Evolutionary conservation across 345 rosid species (phyloP), one percentile per base, ranked within the genome.

Genomic region (Geranium brycei): DNA sequence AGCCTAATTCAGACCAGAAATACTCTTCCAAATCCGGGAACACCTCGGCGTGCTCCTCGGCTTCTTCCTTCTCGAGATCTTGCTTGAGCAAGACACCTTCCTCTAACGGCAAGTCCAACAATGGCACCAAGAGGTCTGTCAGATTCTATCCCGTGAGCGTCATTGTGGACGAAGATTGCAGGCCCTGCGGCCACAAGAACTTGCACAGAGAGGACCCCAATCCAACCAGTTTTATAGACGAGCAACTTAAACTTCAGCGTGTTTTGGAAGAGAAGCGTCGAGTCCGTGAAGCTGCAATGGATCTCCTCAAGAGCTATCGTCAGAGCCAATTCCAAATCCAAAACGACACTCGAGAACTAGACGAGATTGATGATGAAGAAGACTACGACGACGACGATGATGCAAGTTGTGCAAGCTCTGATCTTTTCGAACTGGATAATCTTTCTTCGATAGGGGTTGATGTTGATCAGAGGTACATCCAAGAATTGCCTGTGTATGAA

Each of bases 401-500:
- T 12, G 90, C 82, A 19, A 93, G 99, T 69, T 93, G 61, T 59
- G 91, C 97, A 17, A 93, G 99, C 73, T 93, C 99, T 0, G 99
- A 95, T 79, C 73, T 95, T 17, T 95, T 95, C 40, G 99, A 95
- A 61, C 57, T 95, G 74, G 97, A 95, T 80, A 80, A 85, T 82
- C 88, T 92, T 58, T 83, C 93, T 30, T 78, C 77, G 11, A 78
- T 87, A 63, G 98, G 96, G 61, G 77, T 88, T 35, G 80, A 83
- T 41, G 77, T 88, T 35, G 80, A 83, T 41, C 70, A 72, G 35
- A 81, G 84, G 84, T 92, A 87, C 58, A 58, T 83, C 2, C 84
- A 92, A 76, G 99, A 95, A 75, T 69, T 95, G 67, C 99, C 99
- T 0, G 97, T 95, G 58, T 95, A 90, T 63, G 99, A 87, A 75